phyloP scores from a whole-genome alignment of 148 eudicot genomes.

The Silene latifolia region DNA sequence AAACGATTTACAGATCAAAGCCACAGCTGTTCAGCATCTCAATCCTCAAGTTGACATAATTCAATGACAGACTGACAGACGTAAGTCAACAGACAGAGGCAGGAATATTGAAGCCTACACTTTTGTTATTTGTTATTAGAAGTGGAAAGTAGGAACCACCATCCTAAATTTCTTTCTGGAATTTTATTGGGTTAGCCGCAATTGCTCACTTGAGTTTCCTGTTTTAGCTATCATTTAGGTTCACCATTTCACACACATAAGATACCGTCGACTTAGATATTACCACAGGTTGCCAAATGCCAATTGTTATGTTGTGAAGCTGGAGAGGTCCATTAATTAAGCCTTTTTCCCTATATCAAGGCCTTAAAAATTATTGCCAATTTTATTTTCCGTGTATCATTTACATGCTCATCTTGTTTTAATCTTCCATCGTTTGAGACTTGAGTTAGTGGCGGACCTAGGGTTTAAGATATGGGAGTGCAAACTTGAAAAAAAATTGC shows the following conservation, averaged over 20 bases:
- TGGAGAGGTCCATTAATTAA: not conserved
- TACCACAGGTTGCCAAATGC: not conserved
- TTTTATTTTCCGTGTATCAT: no score
- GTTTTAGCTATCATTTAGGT: not conserved
- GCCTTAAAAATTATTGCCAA: no score
- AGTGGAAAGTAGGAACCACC: not conserved
- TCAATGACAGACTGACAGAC: no score
- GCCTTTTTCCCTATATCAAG: not conserved
- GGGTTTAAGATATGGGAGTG: no score
- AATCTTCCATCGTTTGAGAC: no score
- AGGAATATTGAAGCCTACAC: not conserved
- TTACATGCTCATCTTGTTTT: no score
- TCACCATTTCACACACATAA: not conserved
- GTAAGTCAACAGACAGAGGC: not conserved
- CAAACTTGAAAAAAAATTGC: no score
- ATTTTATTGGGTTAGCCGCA: not conserved
- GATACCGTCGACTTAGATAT: not conserved
- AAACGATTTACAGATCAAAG: not conserved
- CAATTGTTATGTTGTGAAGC: not conserved
- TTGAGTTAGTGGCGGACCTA: no score
- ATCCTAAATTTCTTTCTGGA: not conserved
- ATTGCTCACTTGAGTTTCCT: not conserved
- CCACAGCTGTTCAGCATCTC: not conserved
- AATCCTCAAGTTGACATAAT: no score
- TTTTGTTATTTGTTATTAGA: not conserved